Conservation (phyloP, 2,329 filamentous ascomycete species). For the Blastomyces parvus region DNA sequence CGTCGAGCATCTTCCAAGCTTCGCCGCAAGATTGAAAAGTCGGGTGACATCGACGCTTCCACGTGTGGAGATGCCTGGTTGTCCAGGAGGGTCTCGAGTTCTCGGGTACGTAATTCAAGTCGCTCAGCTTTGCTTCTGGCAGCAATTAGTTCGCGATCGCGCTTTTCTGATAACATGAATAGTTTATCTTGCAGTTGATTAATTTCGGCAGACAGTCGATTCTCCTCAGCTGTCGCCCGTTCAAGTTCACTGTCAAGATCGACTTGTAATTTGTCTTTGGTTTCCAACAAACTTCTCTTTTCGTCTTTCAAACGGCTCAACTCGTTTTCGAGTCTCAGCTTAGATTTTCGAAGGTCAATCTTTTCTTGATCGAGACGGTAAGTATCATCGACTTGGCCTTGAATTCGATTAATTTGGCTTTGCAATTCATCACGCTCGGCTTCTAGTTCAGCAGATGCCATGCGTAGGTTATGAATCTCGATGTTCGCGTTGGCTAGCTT, state of each 20-base stretch:
- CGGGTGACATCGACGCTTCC: slow-evolving; percentile 30
- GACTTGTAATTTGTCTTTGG: slow-evolving; percentile 51
- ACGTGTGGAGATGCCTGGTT: slow-evolving; percentile 37
- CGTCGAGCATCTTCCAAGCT: slow-evolving; percentile 56
- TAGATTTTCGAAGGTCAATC: slow-evolving; percentile 57
- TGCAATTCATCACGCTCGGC: slow-evolving; percentile 60
- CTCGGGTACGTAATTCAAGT: slow-evolving; percentile 48
- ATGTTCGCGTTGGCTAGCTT: slow-evolving; percentile 50
- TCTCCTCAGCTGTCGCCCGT: slow-evolving; percentile 56
- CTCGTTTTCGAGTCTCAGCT: slow-evolving; percentile 58
- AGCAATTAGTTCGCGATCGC: slow-evolving; percentile 40
- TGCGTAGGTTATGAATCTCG: slow-evolving; percentile 51
- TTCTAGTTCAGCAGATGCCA: slow-evolving; percentile 49
- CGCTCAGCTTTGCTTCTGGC: slow-evolving; percentile 55
- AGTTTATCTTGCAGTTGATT: slow-evolving; percentile 46
- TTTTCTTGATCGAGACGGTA: slow-evolving; percentile 59
- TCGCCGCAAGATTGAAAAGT: slow-evolving; percentile 52
- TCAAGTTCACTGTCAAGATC: slow-evolving; percentile 58
- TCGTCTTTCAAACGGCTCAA: slow-evolving; percentile 57
- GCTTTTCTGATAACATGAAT: slow-evolving; percentile 28
- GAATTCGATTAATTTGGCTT: slow-evolving; percentile 47
- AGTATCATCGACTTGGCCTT: slow-evolving; percentile 49
- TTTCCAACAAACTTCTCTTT: slow-evolving; percentile 47
- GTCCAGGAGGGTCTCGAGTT: slow-evolving; percentile 45
- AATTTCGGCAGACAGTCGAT: slow-evolving; percentile 45